Conservation (phyloP, 768 basidiomycete genomes). For the Gelatoporia subvermispora region DNA sequence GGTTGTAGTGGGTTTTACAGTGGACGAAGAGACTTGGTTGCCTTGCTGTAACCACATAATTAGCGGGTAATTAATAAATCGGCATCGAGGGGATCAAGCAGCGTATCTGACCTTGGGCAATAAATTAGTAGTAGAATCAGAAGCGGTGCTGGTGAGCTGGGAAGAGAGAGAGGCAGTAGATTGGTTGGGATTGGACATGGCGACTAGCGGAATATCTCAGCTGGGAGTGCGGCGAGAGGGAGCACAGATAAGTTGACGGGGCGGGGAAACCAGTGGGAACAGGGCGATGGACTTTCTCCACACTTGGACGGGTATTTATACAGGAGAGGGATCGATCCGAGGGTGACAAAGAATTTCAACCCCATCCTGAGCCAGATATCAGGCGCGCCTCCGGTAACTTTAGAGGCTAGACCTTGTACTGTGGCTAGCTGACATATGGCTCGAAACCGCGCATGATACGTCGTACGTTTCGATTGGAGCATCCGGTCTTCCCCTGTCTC, state of each 20-base stretch:
- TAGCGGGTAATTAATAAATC: not conserved
- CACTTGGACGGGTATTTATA: not conserved
- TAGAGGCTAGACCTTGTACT: no score
- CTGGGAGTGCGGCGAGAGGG: not conserved
- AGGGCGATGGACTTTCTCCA: not conserved
- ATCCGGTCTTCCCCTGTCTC: no score
- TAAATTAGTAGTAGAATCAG: constrained; percentile 9
- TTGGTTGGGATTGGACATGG: constrained; percentile 2
- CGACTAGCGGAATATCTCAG: not conserved
- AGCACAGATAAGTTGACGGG: not conserved
- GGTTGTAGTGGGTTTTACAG: not conserved
- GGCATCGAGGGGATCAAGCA: not conserved
- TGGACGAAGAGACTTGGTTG: not conserved
- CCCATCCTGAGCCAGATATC: no score
- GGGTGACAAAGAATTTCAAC: not conserved
- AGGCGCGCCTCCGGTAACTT: no score
- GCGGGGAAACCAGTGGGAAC: not conserved
- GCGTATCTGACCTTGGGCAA: constrained; percentile 5
- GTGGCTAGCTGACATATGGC: no score
- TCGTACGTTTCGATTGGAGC: no score
- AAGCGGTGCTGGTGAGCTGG: not conserved
- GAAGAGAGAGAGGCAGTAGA: constrained; percentile 8
- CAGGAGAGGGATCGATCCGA: not conserved
- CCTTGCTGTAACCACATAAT: not conserved
- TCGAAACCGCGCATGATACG: no score